phyloP scores from a whole-genome alignment of 176 grass and related monocot genomes.

The Oryza glumipatula region DNA sequence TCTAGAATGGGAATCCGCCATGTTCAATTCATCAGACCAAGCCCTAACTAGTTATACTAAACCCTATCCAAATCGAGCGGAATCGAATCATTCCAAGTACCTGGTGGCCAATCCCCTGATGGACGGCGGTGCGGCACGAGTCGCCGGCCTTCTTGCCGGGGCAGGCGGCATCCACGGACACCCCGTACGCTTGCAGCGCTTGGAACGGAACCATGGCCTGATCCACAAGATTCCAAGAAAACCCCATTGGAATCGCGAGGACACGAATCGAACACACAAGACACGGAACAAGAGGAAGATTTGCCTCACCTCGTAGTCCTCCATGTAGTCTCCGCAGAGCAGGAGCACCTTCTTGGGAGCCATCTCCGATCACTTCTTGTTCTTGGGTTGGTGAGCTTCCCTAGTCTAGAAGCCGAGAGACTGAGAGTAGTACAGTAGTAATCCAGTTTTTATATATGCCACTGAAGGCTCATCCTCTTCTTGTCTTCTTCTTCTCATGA shows the following conservation, averaged over 20 bases:
- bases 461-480: conserved; percentile 38
- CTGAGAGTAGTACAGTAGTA: neutral
- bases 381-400: neutral
- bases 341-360: conserved; percentile 74
- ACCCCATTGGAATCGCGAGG: neutral
- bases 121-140: conserved; percentile 79
- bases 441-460: conserved; percentile 30
- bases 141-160: conserved; percentile 91
- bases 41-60: neutral
- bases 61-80: neutral
- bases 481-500: neutral
- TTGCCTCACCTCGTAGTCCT: conserved; percentile 83
- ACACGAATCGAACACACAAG: neutral
- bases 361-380: conserved; percentile 46
- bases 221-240: conserved; percentile 33
- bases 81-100: conserved; percentile 42
- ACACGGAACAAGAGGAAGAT: neutral
- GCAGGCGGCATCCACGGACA: conserved; percentile 78
- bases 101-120: conserved; percentile 63
- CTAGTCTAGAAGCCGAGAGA: neutral
- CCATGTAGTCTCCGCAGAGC: conserved; percentile 89
- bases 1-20: neutral
- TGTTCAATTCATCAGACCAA: neutral
- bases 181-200: conserved; percentile 88
- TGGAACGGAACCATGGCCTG: conserved; percentile 97